These are phyloP conservation scores for Ceratocystis lukuohia DNA, from an alignment of 2,329 filamentous ascomycete genomes.

Conservation along the genomic window DNA sequence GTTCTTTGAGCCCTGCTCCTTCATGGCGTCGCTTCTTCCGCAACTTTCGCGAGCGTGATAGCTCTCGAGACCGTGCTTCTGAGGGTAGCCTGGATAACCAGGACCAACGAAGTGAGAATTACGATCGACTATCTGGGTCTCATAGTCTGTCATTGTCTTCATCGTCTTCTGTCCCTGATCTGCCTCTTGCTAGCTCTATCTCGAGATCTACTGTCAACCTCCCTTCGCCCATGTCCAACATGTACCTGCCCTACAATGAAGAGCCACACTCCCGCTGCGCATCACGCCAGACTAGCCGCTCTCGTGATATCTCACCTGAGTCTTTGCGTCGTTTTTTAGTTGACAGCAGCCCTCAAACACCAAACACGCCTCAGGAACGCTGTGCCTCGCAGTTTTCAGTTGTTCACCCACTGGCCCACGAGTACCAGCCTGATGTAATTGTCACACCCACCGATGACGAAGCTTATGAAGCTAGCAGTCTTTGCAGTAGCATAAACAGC, in stretches of 20 bases:
- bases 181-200: conserved; percentile 3
- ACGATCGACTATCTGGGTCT: conserved; percentile 3
- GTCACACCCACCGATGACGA: conserved; percentile 16
- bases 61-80: conserved; percentile 25
- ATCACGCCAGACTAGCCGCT: conserved; percentile 20
- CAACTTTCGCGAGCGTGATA: conserved; percentile 27
- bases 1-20: conserved; percentile 37
- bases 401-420: neutral
- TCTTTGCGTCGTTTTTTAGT: conserved; percentile 39
- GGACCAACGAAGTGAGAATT: neutral
- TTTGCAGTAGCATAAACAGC: neutral
- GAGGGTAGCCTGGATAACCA: conserved; percentile 20
- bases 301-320: conserved; percentile 42
- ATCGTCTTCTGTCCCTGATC: neutral
- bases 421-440: conserved; percentile 11
- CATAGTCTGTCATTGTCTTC: conserved; percentile 13
- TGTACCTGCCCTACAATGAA: neutral
- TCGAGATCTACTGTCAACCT: neutral
- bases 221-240: neutral
- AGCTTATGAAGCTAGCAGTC: neutral
- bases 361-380: conserved; percentile 21
- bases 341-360: conserved; percentile 29
- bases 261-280: conserved; percentile 4
- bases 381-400: conserved; percentile 19
- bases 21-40: conserved; percentile 41